phyloP scores from a whole-genome alignment of 2,329 filamentous ascomycete species.

The Pyrenochaeta sp. region DNA sequence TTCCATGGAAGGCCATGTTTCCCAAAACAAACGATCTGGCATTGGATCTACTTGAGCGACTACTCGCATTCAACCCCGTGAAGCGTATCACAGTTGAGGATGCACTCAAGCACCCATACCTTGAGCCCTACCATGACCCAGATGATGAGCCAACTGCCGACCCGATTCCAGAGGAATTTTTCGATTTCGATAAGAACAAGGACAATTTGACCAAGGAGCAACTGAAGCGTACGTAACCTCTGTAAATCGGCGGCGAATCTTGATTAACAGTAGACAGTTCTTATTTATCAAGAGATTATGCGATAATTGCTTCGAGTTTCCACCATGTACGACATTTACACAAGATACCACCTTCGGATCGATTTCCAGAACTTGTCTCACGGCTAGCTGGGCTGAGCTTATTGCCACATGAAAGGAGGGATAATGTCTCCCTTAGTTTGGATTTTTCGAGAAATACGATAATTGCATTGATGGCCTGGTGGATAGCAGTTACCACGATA shows the following conservation, averaged over 20 bases:
- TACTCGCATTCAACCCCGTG: slow-evolving; percentile 96
- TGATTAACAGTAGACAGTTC: slow-evolving; percentile 55
- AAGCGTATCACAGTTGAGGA: slow-evolving; percentile 99
- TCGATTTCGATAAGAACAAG: slow-evolving; percentile 99
- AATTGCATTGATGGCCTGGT: slow-evolving; percentile 5
- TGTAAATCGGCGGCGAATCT: not conserved
- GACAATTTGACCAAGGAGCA: slow-evolving; percentile 98
- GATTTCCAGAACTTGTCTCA: slow-evolving; percentile 21
- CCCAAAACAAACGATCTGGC: slow-evolving; percentile 99
- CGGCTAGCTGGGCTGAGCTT: slow-evolving; percentile 39
- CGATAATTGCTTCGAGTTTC: slow-evolving; percentile 56
- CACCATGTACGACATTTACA: slow-evolving; percentile 28
- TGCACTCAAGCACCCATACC: slow-evolving; percentile 94
- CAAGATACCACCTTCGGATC: slow-evolving; percentile 30
- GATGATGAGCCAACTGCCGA: slow-evolving; percentile 97
- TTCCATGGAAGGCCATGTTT: slow-evolving; percentile 95
- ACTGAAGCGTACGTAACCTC: slow-evolving; percentile 75
- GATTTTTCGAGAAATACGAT: slow-evolving; percentile 15
- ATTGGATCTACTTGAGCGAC: slow-evolving; percentile 91
- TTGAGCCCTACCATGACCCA: slow-evolving; percentile 98
- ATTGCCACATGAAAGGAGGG: slow-evolving; percentile 15
- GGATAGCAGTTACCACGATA: too few species aligned
- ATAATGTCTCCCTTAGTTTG: slow-evolving; percentile 23
- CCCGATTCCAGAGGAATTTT: slow-evolving; percentile 98
- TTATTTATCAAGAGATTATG: slow-evolving; percentile 99